Conservation (phyloP, 108 stramenopile genomes). For the Skeletonema costatum region DNA sequence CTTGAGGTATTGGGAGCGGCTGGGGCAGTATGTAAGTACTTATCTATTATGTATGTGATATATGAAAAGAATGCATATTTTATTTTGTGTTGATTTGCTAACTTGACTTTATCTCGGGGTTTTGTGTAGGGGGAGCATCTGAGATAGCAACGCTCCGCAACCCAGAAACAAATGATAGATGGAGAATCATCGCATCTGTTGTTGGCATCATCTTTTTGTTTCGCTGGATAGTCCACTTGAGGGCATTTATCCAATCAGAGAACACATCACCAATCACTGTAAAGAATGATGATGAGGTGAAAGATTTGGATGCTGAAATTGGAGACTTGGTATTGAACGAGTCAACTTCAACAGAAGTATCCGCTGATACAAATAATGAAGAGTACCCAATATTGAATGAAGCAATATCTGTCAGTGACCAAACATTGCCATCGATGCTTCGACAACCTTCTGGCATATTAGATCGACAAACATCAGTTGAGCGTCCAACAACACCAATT, state of each 20-base stretch:
- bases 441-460: background rate
- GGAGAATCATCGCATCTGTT: slow-evolving; percentile 18
- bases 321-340: background rate
- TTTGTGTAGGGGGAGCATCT: slow-evolving; percentile 14
- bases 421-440: background rate
- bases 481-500: background rate
- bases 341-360: background rate
- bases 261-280: background rate
- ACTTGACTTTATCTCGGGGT: background rate
- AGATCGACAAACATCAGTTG: background rate
- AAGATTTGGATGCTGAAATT: background rate
- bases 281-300: background rate
- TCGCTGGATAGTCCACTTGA: slow-evolving; percentile 26
- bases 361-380: background rate
- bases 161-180: slow-evolving; percentile 10
- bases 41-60: no score
- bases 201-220: slow-evolving; percentile 21
- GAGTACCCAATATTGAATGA: background rate
- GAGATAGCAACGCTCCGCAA: slow-evolving; percentile 30
- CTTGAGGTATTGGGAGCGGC: slow-evolving; percentile 40
- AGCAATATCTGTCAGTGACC: background rate
- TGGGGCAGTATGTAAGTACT: slow-evolving; percentile 32
- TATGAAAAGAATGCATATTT: no score
- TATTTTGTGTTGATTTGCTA: background rate
- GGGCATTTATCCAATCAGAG: slow-evolving; percentile 1